Evolutionary conservation across 2,329 filamentous ascomycete genomes (phyloP), one percentile per base, ranked within the genome.

Genomic region (Scopulariopsis brevicaulis): DNA sequence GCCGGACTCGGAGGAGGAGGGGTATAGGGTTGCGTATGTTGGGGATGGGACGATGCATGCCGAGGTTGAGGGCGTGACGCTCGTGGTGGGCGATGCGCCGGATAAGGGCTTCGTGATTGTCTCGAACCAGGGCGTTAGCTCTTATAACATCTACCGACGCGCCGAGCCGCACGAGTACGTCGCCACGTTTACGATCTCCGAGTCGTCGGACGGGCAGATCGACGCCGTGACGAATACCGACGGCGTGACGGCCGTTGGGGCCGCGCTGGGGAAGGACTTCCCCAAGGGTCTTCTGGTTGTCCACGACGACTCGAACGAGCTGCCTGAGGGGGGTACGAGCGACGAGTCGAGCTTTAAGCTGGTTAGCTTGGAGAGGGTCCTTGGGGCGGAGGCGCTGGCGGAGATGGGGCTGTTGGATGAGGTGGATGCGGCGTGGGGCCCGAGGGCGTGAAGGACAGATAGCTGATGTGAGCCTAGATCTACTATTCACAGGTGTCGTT

Each of bases 201-300:
- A 69, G 3, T 75, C 77, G 3, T 62, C 65, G 0, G 67, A 73
- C 40, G 73, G 69, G 0, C 66, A 69, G 2, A 67, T 81, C 24
- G 79, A 81, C 55, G 71, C 69, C 5, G 78, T 81, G 5, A 76
- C 74, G 15, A 81, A 81, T 60, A 81, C 78, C 0, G 79, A 81
- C 58, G 78, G 79, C 0, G 67, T 81, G 32, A 61, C 76, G 0
- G 78, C 74, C 0, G 74, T 81, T 3, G 74, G 76, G 0, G 70
- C 69, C 0, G 67, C 63, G 0, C 65, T 81, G 46, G 75, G 76
- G 34, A 63, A 61, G 20, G 68, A 70, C 24, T 77, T 75, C 56
- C 73, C 73, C 0, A 63, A 65, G 8, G 77, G 79, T 0, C 53
- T 81, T 25, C 62, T 81, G 2, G 77, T 81, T 4, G 73, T 76